Evolutionary conservation across 2,329 filamentous ascomycete genomes (phyloP).

Genomic region (Epichloe aotearoae): DNA sequence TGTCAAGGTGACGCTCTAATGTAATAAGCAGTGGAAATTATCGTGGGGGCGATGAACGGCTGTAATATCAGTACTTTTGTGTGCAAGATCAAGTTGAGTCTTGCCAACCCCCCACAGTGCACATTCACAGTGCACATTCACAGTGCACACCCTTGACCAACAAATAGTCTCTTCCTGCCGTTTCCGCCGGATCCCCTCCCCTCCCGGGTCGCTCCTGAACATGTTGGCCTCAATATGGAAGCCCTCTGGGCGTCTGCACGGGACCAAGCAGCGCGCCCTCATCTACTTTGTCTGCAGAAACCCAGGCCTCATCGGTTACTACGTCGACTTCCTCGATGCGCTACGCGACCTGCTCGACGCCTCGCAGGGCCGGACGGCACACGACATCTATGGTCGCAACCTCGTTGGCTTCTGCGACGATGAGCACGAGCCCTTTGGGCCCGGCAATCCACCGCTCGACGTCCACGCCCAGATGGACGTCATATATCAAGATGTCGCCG

Average conservation of each 20-base stretch:
- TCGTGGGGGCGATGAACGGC: background rate
- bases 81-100: background rate
- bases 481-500: conserved; percentile 24
- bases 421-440: conserved; percentile 33
- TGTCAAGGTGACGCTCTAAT: conserved; percentile 38
- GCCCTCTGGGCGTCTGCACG: conserved; percentile 14
- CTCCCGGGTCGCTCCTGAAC: background rate
- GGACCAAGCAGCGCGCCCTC: conserved; percentile 27
- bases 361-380: conserved; percentile 23
- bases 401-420: conserved; percentile 44
- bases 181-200: too few species aligned
- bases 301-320: conserved; percentile 63
- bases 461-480: conserved; percentile 40
- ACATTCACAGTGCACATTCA: too few species aligned
- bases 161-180: too few species aligned
- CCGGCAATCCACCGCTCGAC: conserved; percentile 30
- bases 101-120: too few species aligned
- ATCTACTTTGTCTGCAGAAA: conserved; percentile 68
- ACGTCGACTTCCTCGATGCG: conserved; percentile 49
- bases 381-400: conserved; percentile 45
- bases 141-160: too few species aligned
- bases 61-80: background rate
- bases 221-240: conserved; percentile 18
- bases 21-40: background rate
- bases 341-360: conserved; percentile 40